A percentile compares a stretch with the other conserved stretches of the same genome.
Evolutionary conservation across 78 protist genomes (phyloP).

Genomic region (Protostelium mycophagum): DNA sequence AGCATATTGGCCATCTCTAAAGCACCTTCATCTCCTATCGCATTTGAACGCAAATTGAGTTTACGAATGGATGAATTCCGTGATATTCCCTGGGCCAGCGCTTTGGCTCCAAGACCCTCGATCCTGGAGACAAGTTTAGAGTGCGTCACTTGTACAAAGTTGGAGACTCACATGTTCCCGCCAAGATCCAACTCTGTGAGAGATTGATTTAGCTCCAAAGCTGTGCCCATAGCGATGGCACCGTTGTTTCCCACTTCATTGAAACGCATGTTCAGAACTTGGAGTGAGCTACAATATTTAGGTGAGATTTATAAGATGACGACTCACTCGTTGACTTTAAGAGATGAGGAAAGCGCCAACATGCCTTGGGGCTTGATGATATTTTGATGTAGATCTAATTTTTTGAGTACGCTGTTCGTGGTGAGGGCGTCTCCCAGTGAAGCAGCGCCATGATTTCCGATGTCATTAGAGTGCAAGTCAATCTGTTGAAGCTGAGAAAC

Average conservation of each 20-base stretch:
- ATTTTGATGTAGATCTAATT: not conserved
- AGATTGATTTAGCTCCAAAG: constrained; percentile 3
- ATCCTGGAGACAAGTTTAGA: constrained; percentile 21
- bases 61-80: constrained; percentile 27
- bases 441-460: not conserved
- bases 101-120: constrained; percentile 43
- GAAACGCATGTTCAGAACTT: not conserved
- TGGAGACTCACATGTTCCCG: constrained; percentile 45
- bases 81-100: constrained; percentile 33
- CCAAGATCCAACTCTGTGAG: constrained; percentile 42
- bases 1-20: not conserved
- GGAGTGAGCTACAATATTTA: not conserved
- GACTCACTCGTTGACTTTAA: not conserved
- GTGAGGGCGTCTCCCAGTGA: not conserved
- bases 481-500: no score
- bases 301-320: not conserved
- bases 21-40: constrained; percentile 41
- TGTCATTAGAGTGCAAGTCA: not conserved
- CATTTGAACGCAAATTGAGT: constrained; percentile 29
- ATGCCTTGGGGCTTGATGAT: not conserved
- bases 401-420: not conserved
- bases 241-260: not conserved
- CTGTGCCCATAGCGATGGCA: not conserved
- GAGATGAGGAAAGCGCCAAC: not conserved
- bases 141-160: constrained; percentile 24